Evolutionary conservation across 2,329 filamentous ascomycete species (phyloP), one percentile per base, ranked within the genome.

Genomic region (Albifimbria verrucaria): DNA sequence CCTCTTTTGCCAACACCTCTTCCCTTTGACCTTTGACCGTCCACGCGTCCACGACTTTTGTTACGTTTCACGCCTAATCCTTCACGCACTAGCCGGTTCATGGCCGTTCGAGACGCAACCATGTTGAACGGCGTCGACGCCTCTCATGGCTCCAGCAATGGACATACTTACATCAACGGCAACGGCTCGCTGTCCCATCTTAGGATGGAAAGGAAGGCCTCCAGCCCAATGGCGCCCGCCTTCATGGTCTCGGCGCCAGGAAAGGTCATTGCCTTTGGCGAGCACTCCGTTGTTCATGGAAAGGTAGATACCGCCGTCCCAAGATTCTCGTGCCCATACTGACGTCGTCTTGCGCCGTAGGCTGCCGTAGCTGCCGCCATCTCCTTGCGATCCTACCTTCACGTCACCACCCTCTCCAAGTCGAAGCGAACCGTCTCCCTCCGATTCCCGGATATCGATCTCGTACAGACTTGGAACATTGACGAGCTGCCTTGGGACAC

Each of bases 201-300:
- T 55, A 78, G 62, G 59, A 66, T 75, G 63, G 69, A 74, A 48
- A 80, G 83, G 67, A 86, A 83, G 61, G 72, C 77, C 56, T 87
- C 83, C 11, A 83, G 74, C 52, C 84, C 84, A 3, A 83, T 87
- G 83, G 84, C 94, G 73, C 92, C 93, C 43, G 78, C 92, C 56
- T 99, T 99, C 69, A 96, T 99, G 90, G 92, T 97, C 53, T 97
- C 94, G 17, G 93, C 95, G 2, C 94, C 94, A 0, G 95, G 93
- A 58, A 99, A 99, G 71, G 94, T 97, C 67, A 99, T 99, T 69
- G 90, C 97, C 50, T 97, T 93, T 74, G 94, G 94, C 60, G 94
- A 99, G 72, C 94, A 99, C 75, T 89, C 94, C 2, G 94, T 97
- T n/a, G 94, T 99, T 20, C 86, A 99, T 67, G 92, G 92, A 67